Conservation (phyloP, 2,329 filamentous ascomycete species). For the Ophiostoma piceae region DNA sequence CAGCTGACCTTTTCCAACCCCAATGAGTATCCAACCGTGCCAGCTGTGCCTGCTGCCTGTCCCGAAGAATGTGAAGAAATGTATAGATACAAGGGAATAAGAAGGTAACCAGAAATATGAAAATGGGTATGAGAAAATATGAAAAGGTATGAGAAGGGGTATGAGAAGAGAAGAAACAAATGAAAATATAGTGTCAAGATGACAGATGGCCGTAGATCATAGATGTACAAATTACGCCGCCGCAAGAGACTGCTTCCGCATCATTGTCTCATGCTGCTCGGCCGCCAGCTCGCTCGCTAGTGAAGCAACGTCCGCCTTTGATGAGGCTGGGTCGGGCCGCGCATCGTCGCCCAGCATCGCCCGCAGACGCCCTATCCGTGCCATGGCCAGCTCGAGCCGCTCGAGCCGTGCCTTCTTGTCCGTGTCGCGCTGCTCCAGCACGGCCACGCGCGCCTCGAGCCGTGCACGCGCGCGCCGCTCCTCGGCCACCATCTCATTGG, state of each 20-base stretch:
- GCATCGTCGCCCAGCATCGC: slow-evolving; percentile 45
- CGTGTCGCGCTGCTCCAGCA: slow-evolving; percentile 62
- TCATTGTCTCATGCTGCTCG: background rate
- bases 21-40: background rate
- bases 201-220: background rate
- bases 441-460: slow-evolving; percentile 63
- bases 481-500: slow-evolving; percentile 79
- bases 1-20: background rate
- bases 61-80: background rate
- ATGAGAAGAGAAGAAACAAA: background rate
- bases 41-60: background rate
- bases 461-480: slow-evolving; percentile 66
- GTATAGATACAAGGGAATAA: background rate
- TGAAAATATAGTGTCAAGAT: background rate
- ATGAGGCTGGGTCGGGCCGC: background rate
- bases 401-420: slow-evolving; percentile 67
- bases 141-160: background rate
- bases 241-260: background rate
- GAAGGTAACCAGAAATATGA: background rate
- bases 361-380: slow-evolving; percentile 65
- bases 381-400: slow-evolving; percentile 64
- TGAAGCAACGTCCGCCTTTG: background rate
- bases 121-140: background rate
- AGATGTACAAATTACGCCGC: background rate
- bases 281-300: background rate